Evolutionary conservation across 148 eudicot genomes (phyloP).

Genomic region (Vaccinium corymbosum): DNA sequence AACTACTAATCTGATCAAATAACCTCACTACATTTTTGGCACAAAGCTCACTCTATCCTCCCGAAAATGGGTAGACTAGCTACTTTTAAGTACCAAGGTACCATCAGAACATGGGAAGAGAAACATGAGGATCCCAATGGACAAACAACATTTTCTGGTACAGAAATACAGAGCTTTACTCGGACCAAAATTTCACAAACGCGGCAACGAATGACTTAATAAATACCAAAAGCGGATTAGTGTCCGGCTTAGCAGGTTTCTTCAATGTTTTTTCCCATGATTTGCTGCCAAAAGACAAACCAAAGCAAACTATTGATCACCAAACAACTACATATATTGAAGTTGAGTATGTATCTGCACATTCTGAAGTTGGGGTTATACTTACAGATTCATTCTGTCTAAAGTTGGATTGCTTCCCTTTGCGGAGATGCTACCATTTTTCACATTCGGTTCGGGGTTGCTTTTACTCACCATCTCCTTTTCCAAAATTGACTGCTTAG

Average conservation of each 20-base stretch:
- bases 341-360: neutral
- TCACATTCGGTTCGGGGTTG: constrained; percentile 15
- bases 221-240: constrained; percentile 46
- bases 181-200: constrained; percentile 61
- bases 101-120: neutral
- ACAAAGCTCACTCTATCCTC: neutral
- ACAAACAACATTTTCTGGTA: neutral
- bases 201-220: constrained; percentile 47
- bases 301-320: neutral
- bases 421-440: constrained; percentile 20
- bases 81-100: neutral
- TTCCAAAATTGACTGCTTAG: constrained; percentile 19
- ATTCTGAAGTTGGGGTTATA: constrained; percentile 1
- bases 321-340: neutral
- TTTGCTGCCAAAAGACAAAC: constrained; percentile 39
- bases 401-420: constrained; percentile 39
- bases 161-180: constrained; percentile 19
- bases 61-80: neutral
- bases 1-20: neutral
- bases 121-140: neutral
- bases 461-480: constrained; percentile 14
- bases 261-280: constrained; percentile 47
- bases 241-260: constrained; percentile 33
- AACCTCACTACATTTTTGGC: neutral
- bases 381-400: constrained; percentile 42